These are phyloP conservation scores for Xylaria flabelliformis DNA, from an alignment of 495 filamentous ascomycete species.

Conservation along the genomic window DNA sequence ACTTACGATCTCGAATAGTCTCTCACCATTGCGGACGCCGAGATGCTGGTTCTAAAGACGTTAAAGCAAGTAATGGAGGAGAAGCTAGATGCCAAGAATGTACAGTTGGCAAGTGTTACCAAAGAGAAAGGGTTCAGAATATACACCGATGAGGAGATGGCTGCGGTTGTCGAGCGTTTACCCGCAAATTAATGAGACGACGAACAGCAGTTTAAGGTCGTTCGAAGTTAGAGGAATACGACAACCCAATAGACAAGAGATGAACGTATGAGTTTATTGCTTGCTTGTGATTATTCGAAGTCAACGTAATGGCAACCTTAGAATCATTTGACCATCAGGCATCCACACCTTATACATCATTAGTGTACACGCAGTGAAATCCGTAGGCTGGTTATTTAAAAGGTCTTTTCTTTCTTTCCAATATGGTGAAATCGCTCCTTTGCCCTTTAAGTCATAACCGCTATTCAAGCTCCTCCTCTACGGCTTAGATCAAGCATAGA, in stretches of 20 bases:
- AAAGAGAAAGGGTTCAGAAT: conserved; percentile 97
- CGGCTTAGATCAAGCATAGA: background rate
- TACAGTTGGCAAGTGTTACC: conserved; percentile 96
- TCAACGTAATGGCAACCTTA: conserved; percentile 2
- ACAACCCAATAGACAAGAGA: conserved; percentile 23
- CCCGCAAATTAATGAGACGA: conserved; percentile 55
- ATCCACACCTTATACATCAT: conserved; percentile 13
- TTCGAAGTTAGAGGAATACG: conserved; percentile 24
- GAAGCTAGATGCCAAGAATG: conserved; percentile 98
- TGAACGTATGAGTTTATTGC: conserved; percentile 6
- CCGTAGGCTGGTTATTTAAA: background rate
- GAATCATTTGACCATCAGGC: background rate
- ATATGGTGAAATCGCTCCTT: background rate
- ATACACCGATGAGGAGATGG: conserved; percentile 97
- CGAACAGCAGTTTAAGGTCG: conserved; percentile 1
- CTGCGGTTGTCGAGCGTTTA: conserved; percentile 78
- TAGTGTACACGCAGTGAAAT: conserved; percentile 9
- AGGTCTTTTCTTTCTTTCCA: conserved; percentile 12
- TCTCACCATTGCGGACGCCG: conserved; percentile 89
- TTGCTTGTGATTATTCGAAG: conserved; percentile 16
- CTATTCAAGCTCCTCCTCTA: background rate
- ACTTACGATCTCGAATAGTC: conserved; percentile 57
- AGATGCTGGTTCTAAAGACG: conserved; percentile 95
- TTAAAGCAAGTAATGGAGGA: conserved; percentile 99
- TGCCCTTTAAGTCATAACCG: background rate